Base-by-base conservation (phyloP, 371 early-diverging fungal species). In the Saksenaea vasiformis region DNA sequence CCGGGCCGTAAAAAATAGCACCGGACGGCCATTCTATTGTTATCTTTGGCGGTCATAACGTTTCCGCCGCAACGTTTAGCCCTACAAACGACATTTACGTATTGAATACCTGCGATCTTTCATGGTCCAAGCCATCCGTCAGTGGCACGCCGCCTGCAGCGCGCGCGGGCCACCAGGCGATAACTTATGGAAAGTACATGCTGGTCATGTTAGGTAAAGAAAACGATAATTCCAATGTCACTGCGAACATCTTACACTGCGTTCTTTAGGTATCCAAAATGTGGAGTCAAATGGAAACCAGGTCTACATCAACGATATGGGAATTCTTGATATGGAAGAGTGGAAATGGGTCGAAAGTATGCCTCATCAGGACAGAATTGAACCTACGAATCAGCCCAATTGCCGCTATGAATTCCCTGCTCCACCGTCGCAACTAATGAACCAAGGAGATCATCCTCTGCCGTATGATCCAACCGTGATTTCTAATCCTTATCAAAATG, bases 321-420 rank as follows among this genome's bases (percentile, higher is more conserved):
- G 61, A 34, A 71, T 82, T 26, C 67, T 82, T 9, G 78, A 82
- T 39, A 66, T 77, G 72, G 43, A 60, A 0, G 44, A 43, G 13
- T 79, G 79, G 82, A 62, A 68, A 68, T 82, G 82, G 82, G 72
- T 77, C 1, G 34, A 63, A 31, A 37, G n/a, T 28, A 68, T 78
- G 41, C 43, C 64, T 5, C 41, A 56, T 10, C 54, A 56, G 5
- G 27, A 62, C 13, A 15, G 53, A 9, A 9, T 24, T 4, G 26
- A 31, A 4, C 22, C 60, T 17, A 44, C 35, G 38, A 11, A 35
- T 7, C 54, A 61, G 10, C 44, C 71, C 15, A 19, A 35, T 10
- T 74, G 78, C 31, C 61, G 62, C 37, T 74, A 74, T 59, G 37
- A 53, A 0, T 47, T 81, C 39, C 75, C 73, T 41, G 41, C 62